Evolutionary conservation across 1,139 yeast species (phyloP).

Genomic region (Komagataea norvegica): DNA sequence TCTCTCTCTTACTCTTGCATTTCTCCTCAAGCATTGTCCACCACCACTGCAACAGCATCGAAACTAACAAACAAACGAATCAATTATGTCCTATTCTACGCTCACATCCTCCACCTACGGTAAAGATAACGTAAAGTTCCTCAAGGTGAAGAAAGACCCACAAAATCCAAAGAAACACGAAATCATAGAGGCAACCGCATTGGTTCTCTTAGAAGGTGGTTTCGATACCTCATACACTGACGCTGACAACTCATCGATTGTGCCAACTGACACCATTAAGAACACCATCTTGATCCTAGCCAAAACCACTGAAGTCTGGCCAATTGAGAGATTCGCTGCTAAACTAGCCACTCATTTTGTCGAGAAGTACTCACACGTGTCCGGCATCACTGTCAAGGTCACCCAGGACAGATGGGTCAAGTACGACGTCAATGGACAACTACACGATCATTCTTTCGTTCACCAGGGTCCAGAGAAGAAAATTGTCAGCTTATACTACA

Average conservation of each 20-base stretch:
- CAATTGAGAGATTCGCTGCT: slow-evolving; percentile 86
- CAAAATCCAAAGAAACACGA: slow-evolving; percentile 67
- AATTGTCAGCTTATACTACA: slow-evolving; percentile 51
- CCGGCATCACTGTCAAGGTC: slow-evolving; percentile 62
- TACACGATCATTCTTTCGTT: slow-evolving; percentile 77
- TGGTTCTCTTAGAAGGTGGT: slow-evolving; percentile 67
- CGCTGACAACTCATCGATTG: slow-evolving; percentile 84
- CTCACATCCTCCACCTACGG: slow-evolving; percentile 63
- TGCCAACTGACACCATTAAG: slow-evolving; percentile 92
- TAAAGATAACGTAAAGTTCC: slow-evolving; percentile 84
- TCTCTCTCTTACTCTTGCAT: too few relatives aligned
- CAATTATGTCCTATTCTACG: slow-evolving; percentile 28
- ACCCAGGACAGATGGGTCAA: slow-evolving; percentile 77
- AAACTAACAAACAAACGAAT: background rate
- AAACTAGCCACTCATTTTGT: slow-evolving; percentile 79
- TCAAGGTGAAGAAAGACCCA: slow-evolving; percentile 78
- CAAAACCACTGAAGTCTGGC: slow-evolving; percentile 77
- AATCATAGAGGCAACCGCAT: slow-evolving; percentile 78
- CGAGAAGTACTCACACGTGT: slow-evolving; percentile 67
- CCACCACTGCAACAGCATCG: background rate
- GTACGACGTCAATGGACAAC: slow-evolving; percentile 64
- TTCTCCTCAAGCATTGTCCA: background rate
- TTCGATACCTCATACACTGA: slow-evolving; percentile 77
- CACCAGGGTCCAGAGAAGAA: slow-evolving; percentile 83
- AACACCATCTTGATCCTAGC: slow-evolving; percentile 83